Evolutionary conservation across 495 filamentous ascomycete genomes (phyloP), one percentile per base, ranked within the genome.

Genomic region (Hyaloscypha finlandica): DNA sequence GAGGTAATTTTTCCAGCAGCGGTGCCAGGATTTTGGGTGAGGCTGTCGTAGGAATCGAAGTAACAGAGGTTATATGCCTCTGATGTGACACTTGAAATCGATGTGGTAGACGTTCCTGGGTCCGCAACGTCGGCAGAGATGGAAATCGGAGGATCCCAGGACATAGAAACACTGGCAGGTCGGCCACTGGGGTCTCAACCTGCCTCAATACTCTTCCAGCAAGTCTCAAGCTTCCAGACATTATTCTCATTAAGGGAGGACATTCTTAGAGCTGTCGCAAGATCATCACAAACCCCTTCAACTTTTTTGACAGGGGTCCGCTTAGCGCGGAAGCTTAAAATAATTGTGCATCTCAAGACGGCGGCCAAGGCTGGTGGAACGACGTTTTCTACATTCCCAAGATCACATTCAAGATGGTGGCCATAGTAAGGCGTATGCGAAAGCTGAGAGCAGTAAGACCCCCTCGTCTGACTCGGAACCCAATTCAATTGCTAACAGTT

Each of bases 391-490:
- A 4, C 32, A 30, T 12, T 3, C 25, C 31, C 64, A 58, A 14
- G 30, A 31, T 25, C 35, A 58, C 30, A 33, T 53, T 64, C 69
- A 87, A 79, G 61, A 97, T 95, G 92, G 91, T 94, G 71, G 89
- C 87, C 76, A 76, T 94, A 71, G 79, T 88, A 75, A 86, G 85
- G 77, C 92, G 94, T 61, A 90, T 93, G 87, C 83, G 88, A 74
- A 89, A 87, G 80, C 80, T 97, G 77, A 86, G 85, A 79, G 80
- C 84, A 75, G 92, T 96, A 84, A 81, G 90, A 85, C 62, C 67
- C 22, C 39, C 39, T 55, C 25, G n/a, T 19, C 67, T 48, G 22
- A 51, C 25, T 9, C 22, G 58, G 25, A 69, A 37, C 12, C 54
- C 39, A 30, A 20, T 62, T 58, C 62, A 42, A 1, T 16, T 63